phyloP scores from a whole-genome alignment of 495 filamentous ascomycete genomes.

The Aspergillus biplanus region DNA sequence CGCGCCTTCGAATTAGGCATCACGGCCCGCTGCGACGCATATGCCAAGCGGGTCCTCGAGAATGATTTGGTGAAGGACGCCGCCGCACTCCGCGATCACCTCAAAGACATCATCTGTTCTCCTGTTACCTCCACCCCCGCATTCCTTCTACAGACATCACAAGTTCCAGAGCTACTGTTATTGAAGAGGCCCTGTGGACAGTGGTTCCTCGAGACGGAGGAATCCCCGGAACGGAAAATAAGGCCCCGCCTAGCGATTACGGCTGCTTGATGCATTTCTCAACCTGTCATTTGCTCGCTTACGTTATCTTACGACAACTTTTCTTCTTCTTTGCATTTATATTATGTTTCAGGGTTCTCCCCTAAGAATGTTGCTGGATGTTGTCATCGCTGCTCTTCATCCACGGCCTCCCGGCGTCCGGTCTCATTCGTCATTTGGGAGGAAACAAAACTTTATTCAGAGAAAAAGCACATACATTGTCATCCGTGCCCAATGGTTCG shows the following conservation, averaged over 20 bases:
- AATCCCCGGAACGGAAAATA: background rate
- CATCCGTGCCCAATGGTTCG: too few species aligned
- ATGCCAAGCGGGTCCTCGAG: slow-evolving; percentile 36
- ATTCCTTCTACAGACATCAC: background rate
- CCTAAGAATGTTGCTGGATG: too few species aligned
- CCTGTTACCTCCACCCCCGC: background rate
- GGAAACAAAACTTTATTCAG: too few species aligned
- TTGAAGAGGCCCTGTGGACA: slow-evolving; percentile 10
- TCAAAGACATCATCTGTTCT: slow-evolving; percentile 35
- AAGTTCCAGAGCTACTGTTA: background rate
- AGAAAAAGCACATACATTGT: too few species aligned
- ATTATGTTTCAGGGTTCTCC: background rate
- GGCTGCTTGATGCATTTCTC: slow-evolving; percentile 14
- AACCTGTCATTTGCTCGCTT: background rate
- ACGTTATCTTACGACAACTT: background rate
- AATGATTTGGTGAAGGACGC: slow-evolving; percentile 34
- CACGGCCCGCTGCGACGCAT: slow-evolving; percentile 41
- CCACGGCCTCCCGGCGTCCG: too few species aligned
- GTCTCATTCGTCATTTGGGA: too few species aligned
- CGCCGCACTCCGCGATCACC: slow-evolving; percentile 32
- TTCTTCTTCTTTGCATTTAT: background rate
- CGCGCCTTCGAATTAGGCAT: slow-evolving; percentile 42
- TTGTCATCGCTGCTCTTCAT: too few species aligned
- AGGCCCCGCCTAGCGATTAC: slow-evolving; percentile 26
- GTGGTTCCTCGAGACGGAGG: slow-evolving; percentile 14